Conservation (phyloP, 148 eudicot species). For the Amaranthus cruentus region DNA sequence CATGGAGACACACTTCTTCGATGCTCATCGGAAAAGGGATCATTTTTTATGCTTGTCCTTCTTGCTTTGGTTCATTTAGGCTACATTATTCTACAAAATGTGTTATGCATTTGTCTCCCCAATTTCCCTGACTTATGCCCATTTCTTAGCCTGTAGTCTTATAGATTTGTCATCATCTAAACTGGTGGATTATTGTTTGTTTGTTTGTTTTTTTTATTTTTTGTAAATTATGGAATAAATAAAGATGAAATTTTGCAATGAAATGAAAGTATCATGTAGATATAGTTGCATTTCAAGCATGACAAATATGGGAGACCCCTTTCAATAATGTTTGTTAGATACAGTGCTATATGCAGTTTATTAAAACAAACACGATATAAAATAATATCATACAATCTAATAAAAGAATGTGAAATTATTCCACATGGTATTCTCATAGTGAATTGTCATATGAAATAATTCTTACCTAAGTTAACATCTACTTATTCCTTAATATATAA, state of each 20-base stretch:
- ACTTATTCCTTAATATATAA: too few relatives aligned
- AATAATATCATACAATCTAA: too few relatives aligned
- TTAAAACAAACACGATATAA: too few relatives aligned
- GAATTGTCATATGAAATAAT: too few relatives aligned
- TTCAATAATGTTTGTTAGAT: too few relatives aligned
- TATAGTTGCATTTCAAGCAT: background rate
- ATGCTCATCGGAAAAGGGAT: background rate
- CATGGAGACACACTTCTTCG: too few relatives aligned
- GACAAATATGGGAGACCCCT: background rate
- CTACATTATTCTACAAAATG: background rate
- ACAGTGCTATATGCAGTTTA: too few relatives aligned
- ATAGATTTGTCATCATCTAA: background rate
- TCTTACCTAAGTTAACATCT: too few relatives aligned
- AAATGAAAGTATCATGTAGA: constrained; percentile 13
- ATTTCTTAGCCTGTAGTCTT: constrained; percentile 7
- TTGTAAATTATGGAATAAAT: constrained; percentile 4
- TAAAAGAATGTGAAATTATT: too few relatives aligned
- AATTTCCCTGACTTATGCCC: constrained; percentile 6
- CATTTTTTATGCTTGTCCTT: background rate
- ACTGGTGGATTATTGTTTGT: too few relatives aligned
- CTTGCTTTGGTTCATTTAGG: background rate
- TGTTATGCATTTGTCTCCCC: constrained; percentile 11
- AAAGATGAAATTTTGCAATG: constrained; percentile 19
- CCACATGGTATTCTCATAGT: too few relatives aligned
- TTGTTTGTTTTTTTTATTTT: constrained; percentile 8